Base-by-base conservation (phyloP, 1,284 basidiomycete genomes). In the Pholiota adiposa region DNA sequence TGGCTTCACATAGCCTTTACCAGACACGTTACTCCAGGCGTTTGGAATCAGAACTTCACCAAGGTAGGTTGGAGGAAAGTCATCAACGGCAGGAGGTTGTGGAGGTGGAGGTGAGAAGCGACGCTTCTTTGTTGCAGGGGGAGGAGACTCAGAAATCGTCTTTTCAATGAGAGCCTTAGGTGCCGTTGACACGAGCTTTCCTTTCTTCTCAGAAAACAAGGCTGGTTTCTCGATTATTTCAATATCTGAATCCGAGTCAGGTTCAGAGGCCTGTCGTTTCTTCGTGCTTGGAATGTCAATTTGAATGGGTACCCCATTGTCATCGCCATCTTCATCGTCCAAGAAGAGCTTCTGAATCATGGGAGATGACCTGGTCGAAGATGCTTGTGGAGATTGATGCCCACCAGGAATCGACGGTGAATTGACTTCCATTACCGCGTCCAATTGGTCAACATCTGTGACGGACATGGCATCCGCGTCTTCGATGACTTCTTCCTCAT, bases 21-120 rank as follows among this genome's bases (percentile, higher is more conserved):
- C 90, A 56, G 83, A 88, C n/a, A 83, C 86, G 19, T 88, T 93
- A 63, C 88, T 89, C 89, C 89, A 93, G 8, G 89, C 90, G 65
- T 89, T 88, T n/a, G 82, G 79, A n/a, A 92, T 80, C 9, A 92
- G 64, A 58, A 92, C 79, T 46, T 87, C 86, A 11, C 90, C 90
- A 19, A 93, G 69, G 66, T 90, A 92, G 27, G 69, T 72, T 0
- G 78, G 75, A 19, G 61, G 61, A 49, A 77, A 74, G 3, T 50
- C 31, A 9, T 48, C 54, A 27, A 63, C 54, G 25, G 41, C 46
- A 52, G 54, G 2, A 25, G 29, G 36, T 9, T 31, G 16, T 14
- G 59, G 31, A 18, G 63, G 27, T 16, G 70, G 64, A 25, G 73
- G 69, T 1, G 77, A 81, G 14, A 83, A 59, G n/a, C 83, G 83